These are phyloP conservation scores for Lobosporangium transversale DNA, from an alignment of 192 early-diverging fungal species.

Conservation along the genomic window DNA sequence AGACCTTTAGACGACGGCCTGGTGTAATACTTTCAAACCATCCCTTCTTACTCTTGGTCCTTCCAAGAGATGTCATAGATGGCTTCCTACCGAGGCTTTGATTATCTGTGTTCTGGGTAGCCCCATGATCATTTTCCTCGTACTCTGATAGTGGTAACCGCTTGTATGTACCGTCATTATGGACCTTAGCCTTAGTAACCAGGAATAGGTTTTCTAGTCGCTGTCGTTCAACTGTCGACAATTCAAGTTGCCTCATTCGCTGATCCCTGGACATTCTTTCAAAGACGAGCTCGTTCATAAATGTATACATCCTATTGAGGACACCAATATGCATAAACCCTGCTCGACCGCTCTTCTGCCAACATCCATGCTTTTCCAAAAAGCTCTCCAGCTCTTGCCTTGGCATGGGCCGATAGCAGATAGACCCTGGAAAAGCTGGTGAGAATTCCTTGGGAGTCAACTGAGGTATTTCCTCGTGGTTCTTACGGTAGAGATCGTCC, in stretches of 20 bases:
- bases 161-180: constrained; percentile 35
- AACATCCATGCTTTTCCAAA: constrained; percentile 54
- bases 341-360: constrained; percentile 47
- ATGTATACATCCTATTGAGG: constrained; percentile 70
- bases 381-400: constrained; percentile 64
- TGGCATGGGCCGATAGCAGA: constrained; percentile 68
- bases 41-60: constrained; percentile 31
- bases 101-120: too few species aligned
- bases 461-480: constrained; percentile 56
- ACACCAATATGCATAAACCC: constrained; percentile 72
- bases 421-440: constrained; percentile 67
- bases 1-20: constrained; percentile 16
- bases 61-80: neutral
- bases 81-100: constrained; percentile 1
- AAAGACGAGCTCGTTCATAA: constrained; percentile 61
- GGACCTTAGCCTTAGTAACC: constrained; percentile 44
- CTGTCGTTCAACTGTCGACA: constrained; percentile 37
- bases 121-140: neutral
- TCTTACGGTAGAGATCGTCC: constrained; percentile 74
- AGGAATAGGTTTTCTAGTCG: constrained; percentile 38
- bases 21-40: constrained; percentile 51
- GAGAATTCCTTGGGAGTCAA: constrained; percentile 65
- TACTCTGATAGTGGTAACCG: constrained; percentile 16
- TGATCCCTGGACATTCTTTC: constrained; percentile 42
- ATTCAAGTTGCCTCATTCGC: constrained; percentile 29